These are phyloP conservation scores for Mentha longifolia DNA, from an alignment of 257 asterid species.

Conservation along the genomic window DNA sequence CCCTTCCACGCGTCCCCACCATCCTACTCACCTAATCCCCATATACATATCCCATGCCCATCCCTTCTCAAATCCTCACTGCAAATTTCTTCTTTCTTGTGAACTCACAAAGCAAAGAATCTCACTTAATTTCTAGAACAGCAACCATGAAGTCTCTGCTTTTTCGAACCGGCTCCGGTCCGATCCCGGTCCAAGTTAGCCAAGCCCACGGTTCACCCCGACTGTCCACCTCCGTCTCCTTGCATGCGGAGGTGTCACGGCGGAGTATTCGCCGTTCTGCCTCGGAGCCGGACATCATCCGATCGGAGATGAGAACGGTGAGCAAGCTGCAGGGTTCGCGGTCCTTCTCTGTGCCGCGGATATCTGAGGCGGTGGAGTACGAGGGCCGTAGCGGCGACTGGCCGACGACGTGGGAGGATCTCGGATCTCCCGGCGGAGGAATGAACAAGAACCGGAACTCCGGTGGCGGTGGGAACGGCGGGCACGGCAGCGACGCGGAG, in stretches of 20 bases:
- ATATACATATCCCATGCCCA: not conserved
- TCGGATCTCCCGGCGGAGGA: slow-evolving; percentile 56
- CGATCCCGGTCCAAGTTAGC: slow-evolving; percentile 35
- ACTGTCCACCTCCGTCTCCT: slow-evolving; percentile 32
- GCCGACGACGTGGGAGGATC: slow-evolving; percentile 37
- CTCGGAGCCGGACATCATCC: slow-evolving; percentile 47
- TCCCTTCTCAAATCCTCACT: not conserved
- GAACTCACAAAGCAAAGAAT: not conserved
- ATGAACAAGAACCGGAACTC: slow-evolving; percentile 45
- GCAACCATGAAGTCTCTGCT: slow-evolving; percentile 47
- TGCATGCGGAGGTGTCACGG: slow-evolving; percentile 28
- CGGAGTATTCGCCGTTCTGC: slow-evolving; percentile 44
- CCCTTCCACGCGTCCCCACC: slow-evolving; percentile 42
- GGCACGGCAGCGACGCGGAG: slow-evolving; percentile 34
- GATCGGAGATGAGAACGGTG: slow-evolving; percentile 31
- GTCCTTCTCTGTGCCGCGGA: slow-evolving; percentile 33
- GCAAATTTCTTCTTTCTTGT: not conserved
- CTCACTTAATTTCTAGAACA: not conserved
- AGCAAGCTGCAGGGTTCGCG: slow-evolving; percentile 45
- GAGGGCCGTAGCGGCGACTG: slow-evolving; percentile 32
- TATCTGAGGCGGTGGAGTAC: slow-evolving; percentile 42
- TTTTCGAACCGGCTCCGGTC: slow-evolving; percentile 57
- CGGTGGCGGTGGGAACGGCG: slow-evolving; percentile 42
- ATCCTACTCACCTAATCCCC: slow-evolving; percentile 22
- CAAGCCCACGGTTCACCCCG: slow-evolving; percentile 31